These are phyloP conservation scores for Microcyclosporella mali DNA, from an alignment of 2,329 filamentous ascomycete genomes.

Conservation along the genomic window DNA sequence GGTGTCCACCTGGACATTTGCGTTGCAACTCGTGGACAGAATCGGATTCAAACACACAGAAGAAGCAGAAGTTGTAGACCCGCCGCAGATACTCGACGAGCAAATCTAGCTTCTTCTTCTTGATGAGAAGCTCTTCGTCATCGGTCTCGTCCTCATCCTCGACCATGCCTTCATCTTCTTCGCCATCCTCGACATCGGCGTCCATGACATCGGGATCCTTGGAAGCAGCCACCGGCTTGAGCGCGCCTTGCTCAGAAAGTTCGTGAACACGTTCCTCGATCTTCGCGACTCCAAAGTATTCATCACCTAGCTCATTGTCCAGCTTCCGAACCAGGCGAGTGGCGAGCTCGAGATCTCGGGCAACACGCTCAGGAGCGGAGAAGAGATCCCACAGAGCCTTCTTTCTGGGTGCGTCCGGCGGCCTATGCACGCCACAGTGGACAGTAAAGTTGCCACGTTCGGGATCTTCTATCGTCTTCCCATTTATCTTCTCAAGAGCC, in stretches of 20 bases:
- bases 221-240: constrained; percentile 59
- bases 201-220: constrained; percentile 52
- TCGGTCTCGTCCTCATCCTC: constrained; percentile 67
- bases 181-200: constrained; percentile 60
- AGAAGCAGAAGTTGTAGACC: constrained; percentile 99
- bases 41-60: constrained; percentile 97
- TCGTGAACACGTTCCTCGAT: constrained; percentile 84
- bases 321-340: constrained; percentile 76
- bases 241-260: constrained; percentile 65
- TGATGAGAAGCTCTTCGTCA: constrained; percentile 78
- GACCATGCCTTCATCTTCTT: constrained; percentile 57
- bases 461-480: constrained; percentile 94
- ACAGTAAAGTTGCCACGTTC: constrained; percentile 93
- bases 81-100: constrained; percentile 93
- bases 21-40: constrained; percentile 92
- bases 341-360: constrained; percentile 79
- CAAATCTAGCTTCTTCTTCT: constrained; percentile 96
- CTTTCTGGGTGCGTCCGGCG: constrained; percentile 77
- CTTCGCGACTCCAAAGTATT: constrained; percentile 69
- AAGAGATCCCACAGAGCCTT: constrained; percentile 97
- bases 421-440: constrained; percentile 92
- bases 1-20: constrained; percentile 95
- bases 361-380: constrained; percentile 85
- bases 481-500: constrained; percentile 89
- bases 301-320: constrained; percentile 73